Evolutionary conservation across 208 protist genomes (phyloP), one percentile per base, ranked within the genome.

Genomic region (Trypanosoma caninum): DNA sequence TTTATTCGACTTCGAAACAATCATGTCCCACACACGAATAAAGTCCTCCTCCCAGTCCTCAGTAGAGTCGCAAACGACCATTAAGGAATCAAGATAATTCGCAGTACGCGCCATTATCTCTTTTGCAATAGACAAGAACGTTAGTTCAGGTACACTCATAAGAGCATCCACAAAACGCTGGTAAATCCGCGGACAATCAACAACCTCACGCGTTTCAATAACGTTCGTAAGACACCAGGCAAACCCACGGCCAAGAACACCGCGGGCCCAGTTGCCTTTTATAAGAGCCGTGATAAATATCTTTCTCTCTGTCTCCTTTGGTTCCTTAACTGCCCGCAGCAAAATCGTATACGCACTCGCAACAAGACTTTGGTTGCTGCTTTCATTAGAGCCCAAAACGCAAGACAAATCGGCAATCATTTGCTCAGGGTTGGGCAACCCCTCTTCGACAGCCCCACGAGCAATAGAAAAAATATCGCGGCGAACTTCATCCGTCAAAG

Each of bases 21-120:
- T 31, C 5, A 50, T 65, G 10, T 76, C 70, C 84, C 86, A 93
- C 28, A 87, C 75, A 30, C 80, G 71, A 10, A 93, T 71, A 44
- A 93, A 93, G 31, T 87, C 82, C 63, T 87, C 84, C 45, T 89
- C 73, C 85, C 85, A 93, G 30, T 87, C 66, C 40, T 75, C 76
- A 13, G 60, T 66, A 3, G 76, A 68, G 1, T 68, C 56, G 27
- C 77, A 57, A 4, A 76, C 53, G 18, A 78, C 66, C 33, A 71
- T 70, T n/a, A 93, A 64, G 8, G 76, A 78, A 55, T 91, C 89
- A 11, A 95, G 80, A 69, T 91, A 90, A 57, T 89, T 90, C 3
- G 86, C 86, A 3, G 82, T 91, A 57, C 89, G 86, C 6, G 73
- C 68, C 56, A 95, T 81, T 20, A 95, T 67, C 37, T 91, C 84